A percentile compares a stretch with the other conserved stretches of the same genome.
phyloP scores from a whole-genome alignment of 1,284 basidiomycete genomes.

The Leccinum pachyderme region DNA sequence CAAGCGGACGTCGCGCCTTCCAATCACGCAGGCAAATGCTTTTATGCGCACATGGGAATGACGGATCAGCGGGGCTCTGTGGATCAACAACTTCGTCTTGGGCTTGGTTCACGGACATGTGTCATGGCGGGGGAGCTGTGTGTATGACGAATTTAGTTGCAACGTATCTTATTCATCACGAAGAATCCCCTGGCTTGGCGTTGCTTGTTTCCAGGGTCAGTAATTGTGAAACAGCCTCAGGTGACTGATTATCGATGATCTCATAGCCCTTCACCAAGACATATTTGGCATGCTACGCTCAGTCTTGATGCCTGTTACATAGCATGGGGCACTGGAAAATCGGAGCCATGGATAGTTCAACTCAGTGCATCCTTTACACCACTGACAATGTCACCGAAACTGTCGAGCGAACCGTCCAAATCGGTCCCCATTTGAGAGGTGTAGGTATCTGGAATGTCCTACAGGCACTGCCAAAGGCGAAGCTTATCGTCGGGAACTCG shows the following conservation, averaged over 20 bases:
- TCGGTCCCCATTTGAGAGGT: neutral
- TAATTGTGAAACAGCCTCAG: neutral
- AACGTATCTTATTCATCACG: neutral
- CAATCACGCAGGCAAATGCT: conserved; percentile 25
- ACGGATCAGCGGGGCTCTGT: conserved; percentile 16
- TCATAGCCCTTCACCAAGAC: neutral
- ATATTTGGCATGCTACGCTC: neutral
- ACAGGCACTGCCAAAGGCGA: neutral
- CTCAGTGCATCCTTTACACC: neutral
- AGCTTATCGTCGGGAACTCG: neutral
- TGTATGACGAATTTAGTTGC: conserved; percentile 9
- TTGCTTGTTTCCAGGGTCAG: too few species aligned
- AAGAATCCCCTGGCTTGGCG: neutral
- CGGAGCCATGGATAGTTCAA: too few species aligned
- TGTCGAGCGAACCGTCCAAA: neutral
- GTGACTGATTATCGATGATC: neutral
- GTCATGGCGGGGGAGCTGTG: conserved; percentile 28
- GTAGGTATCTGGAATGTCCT: neutral
- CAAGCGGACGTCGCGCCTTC: conserved; percentile 28
- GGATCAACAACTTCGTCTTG: conserved; percentile 11
- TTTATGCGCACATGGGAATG: conserved; percentile 32
- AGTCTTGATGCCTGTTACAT: neutral
- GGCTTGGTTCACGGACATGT: conserved; percentile 16
- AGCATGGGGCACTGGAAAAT: neutral
- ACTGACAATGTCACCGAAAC: neutral